Percentiles rank a stretch among this genome's conserved stretches.
These are phyloP conservation scores for Gossypium rotundifolium DNA, from an alignment of 345 rosid species.

Conservation along the genomic window DNA sequence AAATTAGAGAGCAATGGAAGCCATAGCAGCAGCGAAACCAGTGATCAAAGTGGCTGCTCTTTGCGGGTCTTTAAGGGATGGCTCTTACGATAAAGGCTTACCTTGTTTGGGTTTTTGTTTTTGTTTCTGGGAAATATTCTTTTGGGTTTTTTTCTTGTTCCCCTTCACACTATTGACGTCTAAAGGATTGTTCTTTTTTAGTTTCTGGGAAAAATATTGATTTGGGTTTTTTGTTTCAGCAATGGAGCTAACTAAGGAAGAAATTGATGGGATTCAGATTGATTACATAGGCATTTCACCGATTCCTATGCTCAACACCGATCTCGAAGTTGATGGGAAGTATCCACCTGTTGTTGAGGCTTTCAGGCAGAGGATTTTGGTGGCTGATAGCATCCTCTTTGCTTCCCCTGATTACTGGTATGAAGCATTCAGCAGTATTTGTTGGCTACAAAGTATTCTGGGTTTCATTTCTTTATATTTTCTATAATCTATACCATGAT, in stretches of 20 bases:
- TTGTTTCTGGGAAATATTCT: neutral
- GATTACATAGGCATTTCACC: constrained; percentile 53
- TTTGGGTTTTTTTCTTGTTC: neutral
- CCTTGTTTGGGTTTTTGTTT: too few species aligned
- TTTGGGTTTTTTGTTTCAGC: constrained; percentile 28
- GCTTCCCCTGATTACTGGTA: neutral
- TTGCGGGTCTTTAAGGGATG: too few species aligned
- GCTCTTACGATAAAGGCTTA: too few species aligned
- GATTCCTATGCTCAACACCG: constrained; percentile 65
- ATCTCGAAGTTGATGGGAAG: constrained; percentile 14
- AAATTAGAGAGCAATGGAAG: too few species aligned
- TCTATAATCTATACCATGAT: too few species aligned
- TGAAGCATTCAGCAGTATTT: too few species aligned
- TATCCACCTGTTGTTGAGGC: constrained; percentile 12
- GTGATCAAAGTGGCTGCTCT: too few species aligned
- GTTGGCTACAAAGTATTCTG: too few species aligned
- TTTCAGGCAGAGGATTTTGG: constrained; percentile 10
- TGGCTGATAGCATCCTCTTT: neutral
- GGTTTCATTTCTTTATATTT: too few species aligned
- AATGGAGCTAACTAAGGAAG: constrained; percentile 30
- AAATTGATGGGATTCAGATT: constrained; percentile 40
- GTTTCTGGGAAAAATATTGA: neutral
- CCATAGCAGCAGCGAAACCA: too few species aligned
- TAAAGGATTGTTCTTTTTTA: neutral
- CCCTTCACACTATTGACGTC: neutral